A percentile compares a stretch with the other conserved stretches of the same genome.
Conservation (phyloP, 129 eudicot species). For the Logfia minima region DNA sequence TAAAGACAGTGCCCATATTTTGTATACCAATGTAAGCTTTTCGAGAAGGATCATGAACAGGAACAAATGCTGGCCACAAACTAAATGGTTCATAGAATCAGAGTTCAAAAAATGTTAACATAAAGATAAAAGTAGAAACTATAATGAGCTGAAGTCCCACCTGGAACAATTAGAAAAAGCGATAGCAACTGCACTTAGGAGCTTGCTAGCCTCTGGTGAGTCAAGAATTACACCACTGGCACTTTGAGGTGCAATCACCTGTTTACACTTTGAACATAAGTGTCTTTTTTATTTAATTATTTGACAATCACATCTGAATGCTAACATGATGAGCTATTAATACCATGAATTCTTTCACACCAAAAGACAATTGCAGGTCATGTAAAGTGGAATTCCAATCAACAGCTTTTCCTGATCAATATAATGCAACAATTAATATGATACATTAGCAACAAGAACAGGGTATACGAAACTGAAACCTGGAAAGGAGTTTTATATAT, state of each 20-base stretch:
- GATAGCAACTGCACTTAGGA: conserved; percentile 91
- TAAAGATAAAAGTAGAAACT: conserved; percentile 7
- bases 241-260: conserved; percentile 98
- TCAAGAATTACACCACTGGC: conserved; percentile 97
- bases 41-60: conserved; percentile 89
- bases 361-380: conserved; percentile 89
- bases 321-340: conserved; percentile 15
- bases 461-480: conserved; percentile 12
- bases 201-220: conserved; percentile 97
- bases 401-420: conserved; percentile 47
- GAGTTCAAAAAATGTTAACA: conserved; percentile 23
- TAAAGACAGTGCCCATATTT: conserved; percentile 91
- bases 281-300: conserved; percentile 9
- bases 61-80: conserved; percentile 99
- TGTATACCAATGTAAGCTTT: conserved; percentile 95
- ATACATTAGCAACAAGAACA: conserved; percentile 1
- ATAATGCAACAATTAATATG: conserved; percentile 22
- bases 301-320: conserved; percentile 6
- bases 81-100: conserved; percentile 47
- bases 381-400: conserved; percentile 71
- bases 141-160: conserved; percentile 37
- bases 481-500: conserved; percentile 4
- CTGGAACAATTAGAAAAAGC: conserved; percentile 92
- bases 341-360: conserved; percentile 91
- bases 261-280: conserved; percentile 13